Percentiles rank a stretch among this genome's conserved stretches.
Conservation (phyloP, 352 stramenopile species). For the Elongisporangium undulatum region DNA sequence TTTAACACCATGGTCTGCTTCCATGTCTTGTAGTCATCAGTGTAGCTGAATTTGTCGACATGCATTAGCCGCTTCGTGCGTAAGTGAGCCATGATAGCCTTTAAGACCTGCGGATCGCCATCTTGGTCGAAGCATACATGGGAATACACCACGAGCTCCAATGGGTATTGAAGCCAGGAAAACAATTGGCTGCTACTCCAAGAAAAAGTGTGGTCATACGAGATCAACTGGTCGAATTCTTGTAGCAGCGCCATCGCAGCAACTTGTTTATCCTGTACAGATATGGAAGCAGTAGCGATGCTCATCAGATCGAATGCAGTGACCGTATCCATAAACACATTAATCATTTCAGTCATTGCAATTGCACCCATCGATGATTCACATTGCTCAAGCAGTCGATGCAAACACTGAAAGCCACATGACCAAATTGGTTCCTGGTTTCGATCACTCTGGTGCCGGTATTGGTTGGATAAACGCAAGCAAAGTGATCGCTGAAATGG, state of each 20-base stretch:
- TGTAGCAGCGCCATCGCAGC: constrained; percentile 11
- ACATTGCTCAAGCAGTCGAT: constrained; percentile 2
- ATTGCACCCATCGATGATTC: constrained; percentile 7
- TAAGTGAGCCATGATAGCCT: not conserved
- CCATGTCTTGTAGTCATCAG: constrained; percentile 24
- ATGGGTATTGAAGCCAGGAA: constrained; percentile 32
- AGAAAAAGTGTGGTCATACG: constrained; percentile 5
- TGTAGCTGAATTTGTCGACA: not conserved
- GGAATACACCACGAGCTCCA: constrained; percentile 36
- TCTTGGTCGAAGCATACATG: constrained; percentile 16
- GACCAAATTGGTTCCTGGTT: constrained; percentile 25
- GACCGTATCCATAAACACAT: constrained; percentile 28
- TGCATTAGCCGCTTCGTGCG: not conserved
- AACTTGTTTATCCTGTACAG: not conserved
- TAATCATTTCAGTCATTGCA: constrained; percentile 28
- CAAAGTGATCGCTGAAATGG: constrained; percentile 34
- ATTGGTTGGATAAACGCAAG: not conserved
- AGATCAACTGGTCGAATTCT: constrained; percentile 10
- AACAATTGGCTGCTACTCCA: constrained; percentile 19
- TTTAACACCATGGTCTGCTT: constrained; percentile 38
- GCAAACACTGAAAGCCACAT: constrained; percentile 13
- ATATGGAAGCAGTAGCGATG: not conserved
- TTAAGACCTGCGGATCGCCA: not conserved
- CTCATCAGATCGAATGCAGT: constrained; percentile 25
- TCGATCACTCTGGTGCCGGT: not conserved